Evolutionary conservation across 805 yeast species (phyloP).

Genomic region (Jamesozyma gamospora): DNA sequence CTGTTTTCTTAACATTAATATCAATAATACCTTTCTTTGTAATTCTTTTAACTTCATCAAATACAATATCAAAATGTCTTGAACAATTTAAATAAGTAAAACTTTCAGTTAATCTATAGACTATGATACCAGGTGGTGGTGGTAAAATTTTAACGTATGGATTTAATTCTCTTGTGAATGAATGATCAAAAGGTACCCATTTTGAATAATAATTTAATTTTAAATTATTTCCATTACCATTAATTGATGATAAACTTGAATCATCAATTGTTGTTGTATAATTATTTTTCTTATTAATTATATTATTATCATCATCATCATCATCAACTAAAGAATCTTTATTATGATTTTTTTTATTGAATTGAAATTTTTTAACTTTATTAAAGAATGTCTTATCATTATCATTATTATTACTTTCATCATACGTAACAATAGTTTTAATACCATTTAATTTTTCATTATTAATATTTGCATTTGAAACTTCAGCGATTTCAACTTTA

Average conservation of each 20-base stretch:
- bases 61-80: slow-evolving; percentile 55
- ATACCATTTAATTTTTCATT: slow-evolving; percentile 13
- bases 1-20: slow-evolving; percentile 30
- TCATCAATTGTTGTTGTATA: background rate
- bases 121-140: slow-evolving; percentile 87
- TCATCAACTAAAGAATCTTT: background rate
- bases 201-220: slow-evolving; percentile 41
- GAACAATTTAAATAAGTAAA: slow-evolving; percentile 78
- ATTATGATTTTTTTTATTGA: background rate
- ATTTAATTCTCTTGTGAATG: slow-evolving; percentile 39
- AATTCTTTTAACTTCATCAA: slow-evolving; percentile 51
- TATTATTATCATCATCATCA: background rate
- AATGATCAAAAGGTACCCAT: slow-evolving; percentile 55
- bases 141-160: slow-evolving; percentile 48
- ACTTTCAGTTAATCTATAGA: slow-evolving; percentile 72
- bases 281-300: background rate
- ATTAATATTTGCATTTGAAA: slow-evolving; percentile 45
- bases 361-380: background rate
- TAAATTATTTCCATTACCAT: background rate
- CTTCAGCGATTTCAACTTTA: slow-evolving; percentile 59
- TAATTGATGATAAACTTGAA: background rate
- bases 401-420: background rate
- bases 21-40: slow-evolving; percentile 53
- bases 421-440: background rate
- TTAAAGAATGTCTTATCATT: background rate